These are phyloP conservation scores for Pseudofabraea citricarpa DNA, from an alignment of 2,329 filamentous ascomycete genomes.

Conservation along the genomic window DNA sequence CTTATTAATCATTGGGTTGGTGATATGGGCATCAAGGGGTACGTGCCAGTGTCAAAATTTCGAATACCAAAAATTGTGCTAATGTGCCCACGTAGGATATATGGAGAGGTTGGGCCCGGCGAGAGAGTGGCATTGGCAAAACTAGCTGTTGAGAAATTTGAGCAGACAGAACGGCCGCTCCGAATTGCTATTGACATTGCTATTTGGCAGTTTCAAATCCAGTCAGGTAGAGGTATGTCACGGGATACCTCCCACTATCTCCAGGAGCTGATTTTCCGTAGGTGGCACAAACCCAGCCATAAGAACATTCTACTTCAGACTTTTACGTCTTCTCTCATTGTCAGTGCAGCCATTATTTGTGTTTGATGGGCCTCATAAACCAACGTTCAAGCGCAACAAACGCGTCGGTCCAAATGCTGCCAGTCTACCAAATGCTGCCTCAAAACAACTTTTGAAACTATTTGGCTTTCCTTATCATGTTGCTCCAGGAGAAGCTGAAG, in stretches of 20 bases:
- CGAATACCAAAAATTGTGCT: slow-evolving; percentile 10
- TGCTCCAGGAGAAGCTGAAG: slow-evolving; percentile 92
- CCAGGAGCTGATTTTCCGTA: slow-evolving; percentile 25
- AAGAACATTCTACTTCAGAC: slow-evolving; percentile 87
- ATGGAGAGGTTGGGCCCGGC: slow-evolving; percentile 81
- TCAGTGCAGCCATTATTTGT: slow-evolving; percentile 87
- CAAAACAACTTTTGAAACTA: slow-evolving; percentile 76
- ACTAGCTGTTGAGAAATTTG: slow-evolving; percentile 72
- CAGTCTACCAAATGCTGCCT: slow-evolving; percentile 65
- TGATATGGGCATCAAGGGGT: slow-evolving; percentile 66
- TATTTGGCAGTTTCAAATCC: slow-evolving; percentile 95
- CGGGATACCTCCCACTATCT: too few relatives aligned
- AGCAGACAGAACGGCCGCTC: slow-evolving; percentile 65
- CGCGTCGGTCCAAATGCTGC: slow-evolving; percentile 59
- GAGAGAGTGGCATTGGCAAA: slow-evolving; percentile 77
- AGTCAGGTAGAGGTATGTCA: slow-evolving; percentile 69
- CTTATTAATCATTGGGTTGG: too few relatives aligned
- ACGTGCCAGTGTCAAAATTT: slow-evolving; percentile 11
- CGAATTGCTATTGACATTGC: slow-evolving; percentile 90
- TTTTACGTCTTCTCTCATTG: slow-evolving; percentile 69
- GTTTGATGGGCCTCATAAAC: slow-evolving; percentile 83
- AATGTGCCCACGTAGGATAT: slow-evolving; percentile 57
- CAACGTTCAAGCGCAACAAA: slow-evolving; percentile 84
- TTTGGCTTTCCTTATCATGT: slow-evolving; percentile 83
- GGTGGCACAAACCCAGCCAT: slow-evolving; percentile 86